Percentiles rank a stretch among this genome's conserved stretches.
phyloP scores from a whole-genome alignment of 163 green algal species.

The Trebouxia gelatinosa region DNA sequence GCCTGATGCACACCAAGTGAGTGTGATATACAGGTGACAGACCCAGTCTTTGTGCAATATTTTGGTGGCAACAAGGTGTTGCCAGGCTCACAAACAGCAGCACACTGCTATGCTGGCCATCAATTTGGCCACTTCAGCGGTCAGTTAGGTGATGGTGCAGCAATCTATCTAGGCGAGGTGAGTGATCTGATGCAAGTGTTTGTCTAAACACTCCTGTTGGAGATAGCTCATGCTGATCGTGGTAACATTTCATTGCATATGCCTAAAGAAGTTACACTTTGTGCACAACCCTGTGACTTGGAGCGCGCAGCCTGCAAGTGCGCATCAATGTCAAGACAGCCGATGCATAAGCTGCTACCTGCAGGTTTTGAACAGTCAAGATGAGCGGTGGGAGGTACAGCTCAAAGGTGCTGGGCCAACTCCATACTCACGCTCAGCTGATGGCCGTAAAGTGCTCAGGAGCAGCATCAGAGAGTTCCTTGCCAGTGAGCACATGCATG shows the following conservation, averaged over 20 bases:
- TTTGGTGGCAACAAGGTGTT: slow-evolving; percentile 59
- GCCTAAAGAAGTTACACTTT: too few relatives aligned
- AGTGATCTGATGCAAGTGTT: slow-evolving; percentile 38
- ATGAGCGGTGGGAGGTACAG: slow-evolving; percentile 65
- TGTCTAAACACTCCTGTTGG: slow-evolving; percentile 42
- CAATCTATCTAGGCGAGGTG: slow-evolving; percentile 69
- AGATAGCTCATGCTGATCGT: neutral
- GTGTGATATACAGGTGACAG: slow-evolving; percentile 28
- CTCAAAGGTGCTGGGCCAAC: slow-evolving; percentile 77
- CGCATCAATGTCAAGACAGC: too few relatives aligned
- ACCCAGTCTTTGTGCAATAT: slow-evolving; percentile 46
- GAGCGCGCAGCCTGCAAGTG: neutral
- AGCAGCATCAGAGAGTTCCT: slow-evolving; percentile 88
- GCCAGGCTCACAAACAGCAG: slow-evolving; percentile 51
- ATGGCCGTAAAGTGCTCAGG: slow-evolving; percentile 85
- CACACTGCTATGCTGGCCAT: slow-evolving; percentile 79
- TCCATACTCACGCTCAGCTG: slow-evolving; percentile 83
- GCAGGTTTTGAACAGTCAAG: slow-evolving; percentile 67
- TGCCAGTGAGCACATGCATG: slow-evolving; percentile 81
- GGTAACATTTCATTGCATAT: too few relatives aligned
- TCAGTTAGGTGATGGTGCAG: slow-evolving; percentile 68
- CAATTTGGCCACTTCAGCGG: slow-evolving; percentile 64
- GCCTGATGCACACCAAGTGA: neutral
- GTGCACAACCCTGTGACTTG: neutral
- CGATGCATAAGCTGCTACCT: slow-evolving; percentile 39